phyloP scores from a whole-genome alignment of 768 basidiomycete genomes.

The Lentinula guzmanii region DNA sequence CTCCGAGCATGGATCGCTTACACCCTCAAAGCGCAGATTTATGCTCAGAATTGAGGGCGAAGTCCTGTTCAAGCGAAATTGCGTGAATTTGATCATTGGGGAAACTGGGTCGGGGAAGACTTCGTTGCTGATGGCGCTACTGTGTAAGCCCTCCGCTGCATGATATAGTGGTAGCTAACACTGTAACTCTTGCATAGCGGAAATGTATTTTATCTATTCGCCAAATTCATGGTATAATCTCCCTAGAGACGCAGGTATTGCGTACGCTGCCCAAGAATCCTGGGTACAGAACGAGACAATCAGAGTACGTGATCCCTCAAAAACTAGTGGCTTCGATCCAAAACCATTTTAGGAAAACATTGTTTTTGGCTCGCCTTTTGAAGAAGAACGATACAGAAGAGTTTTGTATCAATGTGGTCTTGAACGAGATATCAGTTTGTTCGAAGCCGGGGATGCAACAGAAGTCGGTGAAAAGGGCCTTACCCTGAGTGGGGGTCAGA shows the following conservation, averaged over 20 bases:
- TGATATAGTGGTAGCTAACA: not conserved
- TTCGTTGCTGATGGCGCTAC: conserved; percentile 57
- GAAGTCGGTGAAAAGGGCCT: conserved; percentile 71
- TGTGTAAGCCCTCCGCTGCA: conserved; percentile 22
- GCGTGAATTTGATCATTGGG: conserved; percentile 54
- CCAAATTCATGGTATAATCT: conserved; percentile 63
- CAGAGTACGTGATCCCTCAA: conserved; percentile 25
- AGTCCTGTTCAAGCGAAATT: conserved; percentile 44
- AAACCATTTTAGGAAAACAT: conserved; percentile 58
- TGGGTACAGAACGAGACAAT: conserved; percentile 85
- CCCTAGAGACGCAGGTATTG: conserved; percentile 62
- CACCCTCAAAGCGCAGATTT: conserved; percentile 42
- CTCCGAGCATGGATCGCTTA: conserved; percentile 27
- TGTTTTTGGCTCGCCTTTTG: conserved; percentile 70
- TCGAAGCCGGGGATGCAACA: conserved; percentile 62
- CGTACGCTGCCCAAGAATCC: conserved; percentile 79
- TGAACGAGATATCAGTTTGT: conserved; percentile 63
- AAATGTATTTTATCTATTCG: conserved; percentile 59
- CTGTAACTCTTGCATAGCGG: conserved; percentile 26
- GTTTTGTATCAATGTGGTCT: conserved; percentile 72
- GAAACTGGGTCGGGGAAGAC: conserved; percentile 62
- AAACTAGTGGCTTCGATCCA: not conserved
- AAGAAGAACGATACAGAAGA: conserved; percentile 73
- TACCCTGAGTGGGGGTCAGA: conserved; percentile 50
- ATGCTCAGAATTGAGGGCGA: conserved; percentile 46